phyloP scores from a whole-genome alignment of 257 asterid genomes.

The Solanum pimpinellifolium region DNA sequence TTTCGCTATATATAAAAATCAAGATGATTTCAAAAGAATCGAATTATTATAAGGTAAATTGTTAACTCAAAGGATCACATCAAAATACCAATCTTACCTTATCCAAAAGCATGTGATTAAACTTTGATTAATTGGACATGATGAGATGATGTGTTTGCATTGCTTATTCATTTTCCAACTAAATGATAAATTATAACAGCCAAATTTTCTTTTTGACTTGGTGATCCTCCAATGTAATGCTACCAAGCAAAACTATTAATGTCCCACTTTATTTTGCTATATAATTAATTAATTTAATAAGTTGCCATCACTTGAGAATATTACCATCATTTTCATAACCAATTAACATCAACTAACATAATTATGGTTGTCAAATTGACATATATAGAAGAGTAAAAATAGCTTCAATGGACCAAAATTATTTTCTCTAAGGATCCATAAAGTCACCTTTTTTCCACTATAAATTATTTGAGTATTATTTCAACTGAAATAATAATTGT shows the following conservation, averaged over 20 bases:
- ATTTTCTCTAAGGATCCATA: background rate
- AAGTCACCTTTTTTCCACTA: background rate
- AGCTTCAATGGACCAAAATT: background rate
- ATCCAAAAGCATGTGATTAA: conserved; percentile 7
- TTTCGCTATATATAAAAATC: rapidly evolving
- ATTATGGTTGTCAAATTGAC: background rate
- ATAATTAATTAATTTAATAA: background rate
- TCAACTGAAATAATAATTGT: background rate
- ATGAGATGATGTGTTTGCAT: background rate
- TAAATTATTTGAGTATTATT: background rate
- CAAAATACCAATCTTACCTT: background rate
- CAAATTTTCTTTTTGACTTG: conserved; percentile 4
- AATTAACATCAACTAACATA: background rate
- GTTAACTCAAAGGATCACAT: background rate
- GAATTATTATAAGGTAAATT: background rate
- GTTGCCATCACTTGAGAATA: background rate
- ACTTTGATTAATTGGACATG: background rate
- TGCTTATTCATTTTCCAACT: background rate
- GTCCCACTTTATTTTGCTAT: background rate
- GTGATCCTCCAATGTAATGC: background rate
- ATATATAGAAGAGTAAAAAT: background rate
- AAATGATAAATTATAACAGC: conserved; percentile 6
- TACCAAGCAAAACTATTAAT: conserved; percentile 1
- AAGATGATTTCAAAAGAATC: rapidly evolving
- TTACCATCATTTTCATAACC: background rate